Percentiles rank a stretch among this genome's conserved stretches.
Conservation (phyloP, 768 basidiomycete genomes). For the Rhizopogon roseolus region DNA sequence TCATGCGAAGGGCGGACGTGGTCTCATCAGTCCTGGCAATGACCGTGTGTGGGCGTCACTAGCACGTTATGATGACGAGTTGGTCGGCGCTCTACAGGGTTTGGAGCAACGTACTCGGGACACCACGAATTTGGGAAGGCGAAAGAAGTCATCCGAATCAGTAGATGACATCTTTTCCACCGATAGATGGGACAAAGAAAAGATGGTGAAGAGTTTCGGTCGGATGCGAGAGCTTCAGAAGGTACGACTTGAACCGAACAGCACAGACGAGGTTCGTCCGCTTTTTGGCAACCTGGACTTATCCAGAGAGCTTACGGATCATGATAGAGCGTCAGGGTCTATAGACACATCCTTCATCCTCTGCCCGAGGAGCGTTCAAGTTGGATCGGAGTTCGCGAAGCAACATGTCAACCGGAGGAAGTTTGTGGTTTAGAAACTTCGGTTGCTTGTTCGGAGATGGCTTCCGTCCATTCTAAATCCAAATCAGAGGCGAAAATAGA, state of each 20-base stretch:
- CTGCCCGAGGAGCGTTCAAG: conserved; percentile 38
- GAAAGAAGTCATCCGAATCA: conserved; percentile 29
- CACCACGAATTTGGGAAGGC: conserved; percentile 30
- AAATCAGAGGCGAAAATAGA: conserved; percentile 4
- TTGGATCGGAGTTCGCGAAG: conserved; percentile 37
- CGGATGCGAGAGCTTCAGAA: conserved; percentile 43
- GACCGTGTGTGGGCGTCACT: conserved; percentile 66
- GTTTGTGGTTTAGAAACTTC: not conserved
- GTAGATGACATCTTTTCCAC: conserved; percentile 41
- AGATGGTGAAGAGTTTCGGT: conserved; percentile 79
- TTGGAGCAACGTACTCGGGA: conserved; percentile 56
- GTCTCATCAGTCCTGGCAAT: conserved; percentile 20
- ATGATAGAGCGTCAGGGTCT: conserved; percentile 35
- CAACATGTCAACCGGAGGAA: conserved; percentile 15
- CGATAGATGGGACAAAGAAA: conserved; percentile 64
- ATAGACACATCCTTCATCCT: conserved; percentile 42
- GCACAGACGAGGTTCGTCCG: conserved; percentile 29
- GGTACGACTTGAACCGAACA: conserved; percentile 25
- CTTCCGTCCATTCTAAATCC: not conserved
- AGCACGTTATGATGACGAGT: conserved; percentile 72
- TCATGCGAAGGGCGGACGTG: conserved; percentile 34
- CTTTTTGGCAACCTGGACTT: not conserved
- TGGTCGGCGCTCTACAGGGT: conserved; percentile 57
- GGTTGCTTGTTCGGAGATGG: not conserved
- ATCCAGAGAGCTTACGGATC: not conserved